Conservation (phyloP, 257 asterid genomes). For the Scutellaria minor region DNA sequence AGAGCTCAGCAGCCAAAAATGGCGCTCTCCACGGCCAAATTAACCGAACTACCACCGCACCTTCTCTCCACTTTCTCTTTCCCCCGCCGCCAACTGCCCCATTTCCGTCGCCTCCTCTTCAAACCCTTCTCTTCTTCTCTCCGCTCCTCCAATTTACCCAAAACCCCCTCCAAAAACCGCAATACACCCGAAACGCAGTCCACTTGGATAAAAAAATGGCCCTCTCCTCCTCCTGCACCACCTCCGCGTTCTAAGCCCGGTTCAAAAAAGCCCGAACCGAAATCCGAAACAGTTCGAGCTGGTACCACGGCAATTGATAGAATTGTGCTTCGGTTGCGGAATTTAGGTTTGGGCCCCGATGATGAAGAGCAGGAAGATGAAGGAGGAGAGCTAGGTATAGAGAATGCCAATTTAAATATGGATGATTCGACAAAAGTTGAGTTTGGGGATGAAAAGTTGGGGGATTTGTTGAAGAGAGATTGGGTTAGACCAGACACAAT, state of each 20-base stretch:
- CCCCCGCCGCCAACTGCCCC: slow-evolving; percentile 49
- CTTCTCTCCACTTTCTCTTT: slow-evolving; percentile 51
- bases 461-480: slow-evolving; percentile 93
- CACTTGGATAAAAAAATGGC: slow-evolving; percentile 83
- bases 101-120: slow-evolving; percentile 45
- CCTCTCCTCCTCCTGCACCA: slow-evolving; percentile 46
- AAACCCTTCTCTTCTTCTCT: slow-evolving; percentile 65
- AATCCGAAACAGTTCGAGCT: slow-evolving; percentile 43
- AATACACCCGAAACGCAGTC: slow-evolving; percentile 32
- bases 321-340: slow-evolving; percentile 86
- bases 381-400: slow-evolving; percentile 38
- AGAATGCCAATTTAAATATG: slow-evolving; percentile 24
- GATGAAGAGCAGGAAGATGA: slow-evolving; percentile 48
- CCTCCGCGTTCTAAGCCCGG: slow-evolving; percentile 29
- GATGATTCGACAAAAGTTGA: slow-evolving; percentile 29
- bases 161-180: slow-evolving; percentile 45
- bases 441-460: slow-evolving; percentile 70
- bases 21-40: slow-evolving; percentile 68
- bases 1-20: slow-evolving; percentile 43
- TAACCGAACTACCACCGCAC: slow-evolving; percentile 72
- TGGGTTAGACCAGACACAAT: slow-evolving; percentile 93
- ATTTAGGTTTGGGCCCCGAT: slow-evolving; percentile 76
- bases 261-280: slow-evolving; percentile 41
- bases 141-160: slow-evolving; percentile 51
- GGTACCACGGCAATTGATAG: slow-evolving; percentile 83